A percentile compares a stretch with the other conserved stretches of the same genome.
These are phyloP conservation scores for Coleophoma eucalyptorum DNA, from an alignment of 2,329 filamentous ascomycete genomes.

Conservation along the genomic window DNA sequence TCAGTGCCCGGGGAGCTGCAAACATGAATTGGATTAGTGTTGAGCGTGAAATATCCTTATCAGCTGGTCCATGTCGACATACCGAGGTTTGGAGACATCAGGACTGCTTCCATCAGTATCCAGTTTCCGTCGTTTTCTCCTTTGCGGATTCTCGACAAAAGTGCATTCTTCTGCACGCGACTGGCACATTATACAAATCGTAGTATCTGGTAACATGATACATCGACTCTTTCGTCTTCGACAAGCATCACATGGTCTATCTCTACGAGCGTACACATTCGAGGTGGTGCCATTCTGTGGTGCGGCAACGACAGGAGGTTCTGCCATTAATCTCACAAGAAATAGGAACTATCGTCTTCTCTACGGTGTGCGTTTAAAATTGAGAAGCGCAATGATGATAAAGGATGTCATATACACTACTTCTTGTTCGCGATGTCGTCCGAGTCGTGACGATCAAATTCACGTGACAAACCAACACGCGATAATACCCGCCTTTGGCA, in stretches of 20 bases:
- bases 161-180: conserved; percentile 74
- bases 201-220: conserved; percentile 69
- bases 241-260: conserved; percentile 62
- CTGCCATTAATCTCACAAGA: no score
- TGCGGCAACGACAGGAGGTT: no score
- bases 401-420: no score
- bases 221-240: conserved; percentile 43
- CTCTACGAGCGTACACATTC: conserved; percentile 40
- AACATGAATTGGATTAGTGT: background rate
- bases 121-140: conserved; percentile 73
- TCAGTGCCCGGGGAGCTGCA: conserved; percentile 18
- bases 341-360: no score
- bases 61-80: conserved; percentile 1
- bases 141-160: conserved; percentile 68
- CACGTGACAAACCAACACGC: no score
- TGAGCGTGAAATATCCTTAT: conserved; percentile 1
- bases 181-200: conserved; percentile 70
- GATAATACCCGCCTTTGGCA: no score
- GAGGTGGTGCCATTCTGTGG: no score
- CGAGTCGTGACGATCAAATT: no score
- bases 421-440: no score
- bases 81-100: conserved; percentile 17
- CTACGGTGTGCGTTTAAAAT: no score
- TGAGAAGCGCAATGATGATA: no score
- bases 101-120: conserved; percentile 39